Percentiles rank a stretch among this genome's conserved stretches.
Evolutionary conservation across 148 eudicot genomes (phyloP).

Genomic region (Heliosperma pusillum): DNA sequence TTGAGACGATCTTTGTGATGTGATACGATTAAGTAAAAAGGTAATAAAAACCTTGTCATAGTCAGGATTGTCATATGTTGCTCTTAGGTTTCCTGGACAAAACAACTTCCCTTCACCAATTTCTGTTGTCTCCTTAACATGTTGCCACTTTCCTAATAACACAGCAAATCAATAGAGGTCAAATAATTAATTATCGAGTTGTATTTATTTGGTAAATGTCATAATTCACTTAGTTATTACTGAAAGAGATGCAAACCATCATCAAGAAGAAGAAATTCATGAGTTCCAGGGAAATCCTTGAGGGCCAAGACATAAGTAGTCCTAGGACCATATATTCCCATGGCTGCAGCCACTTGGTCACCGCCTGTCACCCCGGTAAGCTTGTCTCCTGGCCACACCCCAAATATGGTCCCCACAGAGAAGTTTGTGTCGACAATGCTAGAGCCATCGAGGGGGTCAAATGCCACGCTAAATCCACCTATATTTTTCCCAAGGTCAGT

Average conservation of each 20-base stretch:
- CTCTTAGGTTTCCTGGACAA: conserved; percentile 96
- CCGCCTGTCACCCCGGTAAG: conserved; percentile 89
- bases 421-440: conserved; percentile 98
- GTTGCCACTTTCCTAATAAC: conserved; percentile 82
- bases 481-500: not conserved
- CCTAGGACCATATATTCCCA: conserved; percentile 97
- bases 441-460: conserved; percentile 98
- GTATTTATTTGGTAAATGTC: not conserved
- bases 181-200: not conserved
- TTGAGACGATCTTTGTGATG: not conserved
- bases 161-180: not conserved
- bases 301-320: conserved; percentile 95
- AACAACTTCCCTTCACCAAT: conserved; percentile 92
- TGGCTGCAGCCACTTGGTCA: conserved; percentile 97
- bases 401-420: conserved; percentile 98
- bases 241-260: conserved; percentile 52
- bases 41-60: conserved; percentile 60
- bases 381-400: conserved; percentile 99
- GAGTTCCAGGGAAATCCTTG: conserved; percentile 84
- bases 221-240: not conserved
- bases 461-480: conserved; percentile 99
- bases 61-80: conserved; percentile 84
- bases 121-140: conserved; percentile 91
- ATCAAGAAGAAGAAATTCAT: conserved; percentile 96
- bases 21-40: not conserved